Conservation (phyloP, 345 rosid species). For the Ceriops decandra region DNA sequence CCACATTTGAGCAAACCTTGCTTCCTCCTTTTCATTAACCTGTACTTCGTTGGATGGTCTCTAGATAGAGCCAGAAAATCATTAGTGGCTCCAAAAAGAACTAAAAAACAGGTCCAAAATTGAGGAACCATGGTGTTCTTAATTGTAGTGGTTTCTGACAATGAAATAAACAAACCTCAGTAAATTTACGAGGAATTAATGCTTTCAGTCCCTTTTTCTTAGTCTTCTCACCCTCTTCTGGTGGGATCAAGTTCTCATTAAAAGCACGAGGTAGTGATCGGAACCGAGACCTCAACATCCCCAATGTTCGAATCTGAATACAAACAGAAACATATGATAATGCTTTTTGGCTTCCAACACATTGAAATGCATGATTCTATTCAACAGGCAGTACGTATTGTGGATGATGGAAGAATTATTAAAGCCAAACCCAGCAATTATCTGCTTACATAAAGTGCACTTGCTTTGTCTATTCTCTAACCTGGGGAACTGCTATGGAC, state of each 20-base stretch:
- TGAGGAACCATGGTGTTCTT: neutral
- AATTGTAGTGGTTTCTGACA: neutral
- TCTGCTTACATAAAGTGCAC: too few species aligned
- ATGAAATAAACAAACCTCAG: slow-evolving; percentile 30
- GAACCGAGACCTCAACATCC: slow-evolving; percentile 55
- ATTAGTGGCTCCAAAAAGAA: neutral
- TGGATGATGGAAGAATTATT: too few species aligned
- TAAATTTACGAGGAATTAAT: slow-evolving; percentile 38
- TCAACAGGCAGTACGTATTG: too few species aligned
- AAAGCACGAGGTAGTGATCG: slow-evolving; percentile 52
- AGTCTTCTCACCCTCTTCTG: slow-evolving; percentile 33
- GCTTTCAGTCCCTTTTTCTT: slow-evolving; percentile 44
- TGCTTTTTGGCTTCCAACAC: neutral
- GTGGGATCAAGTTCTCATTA: slow-evolving; percentile 44
- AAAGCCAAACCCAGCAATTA: too few species aligned
- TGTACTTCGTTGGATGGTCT: slow-evolving; percentile 37
- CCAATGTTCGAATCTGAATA: slow-evolving; percentile 44
- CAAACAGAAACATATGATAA: neutral
- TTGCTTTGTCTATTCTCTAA: too few species aligned
- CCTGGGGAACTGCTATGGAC: too few species aligned
- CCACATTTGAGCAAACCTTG: slow-evolving; percentile 65
- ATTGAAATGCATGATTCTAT: neutral
- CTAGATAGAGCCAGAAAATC: slow-evolving; percentile 27
- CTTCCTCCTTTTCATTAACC: slow-evolving; percentile 41
- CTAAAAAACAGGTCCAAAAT: neutral